Evolutionary conservation across 2,329 filamentous ascomycete species (phyloP).

Genomic region (Penicillium vulpinum): DNA sequence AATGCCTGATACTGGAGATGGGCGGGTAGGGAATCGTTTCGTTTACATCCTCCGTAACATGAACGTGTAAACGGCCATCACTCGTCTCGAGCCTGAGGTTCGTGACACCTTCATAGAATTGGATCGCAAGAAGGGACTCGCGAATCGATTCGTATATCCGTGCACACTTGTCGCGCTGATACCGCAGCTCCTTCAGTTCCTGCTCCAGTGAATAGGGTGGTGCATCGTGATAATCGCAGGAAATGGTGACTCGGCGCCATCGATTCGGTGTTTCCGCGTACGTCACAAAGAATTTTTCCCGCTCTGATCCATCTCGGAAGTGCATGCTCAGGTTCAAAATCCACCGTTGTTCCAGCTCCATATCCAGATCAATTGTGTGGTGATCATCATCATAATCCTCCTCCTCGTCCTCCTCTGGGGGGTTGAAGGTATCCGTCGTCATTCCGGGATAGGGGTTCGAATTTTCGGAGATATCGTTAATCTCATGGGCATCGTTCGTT

Average conservation of each 20-base stretch:
- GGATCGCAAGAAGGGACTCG: slow-evolving; percentile 86
- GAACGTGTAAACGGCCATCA: slow-evolving; percentile 85
- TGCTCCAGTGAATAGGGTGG: slow-evolving; percentile 79
- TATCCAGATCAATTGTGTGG: slow-evolving; percentile 56
- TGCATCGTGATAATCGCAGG: slow-evolving; percentile 84
- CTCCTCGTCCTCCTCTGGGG: slow-evolving; percentile 24
- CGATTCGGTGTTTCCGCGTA: slow-evolving; percentile 76
- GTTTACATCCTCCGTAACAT: slow-evolving; percentile 95
- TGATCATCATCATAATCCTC: too few relatives aligned
- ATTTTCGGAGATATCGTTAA: slow-evolving; percentile 24
- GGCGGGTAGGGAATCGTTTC: slow-evolving; percentile 89
- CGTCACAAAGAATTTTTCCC: slow-evolving; percentile 98
- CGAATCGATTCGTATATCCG: slow-evolving; percentile 94
- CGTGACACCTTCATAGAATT: slow-evolving; percentile 94
- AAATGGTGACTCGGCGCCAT: slow-evolving; percentile 89
- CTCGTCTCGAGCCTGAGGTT: slow-evolving; percentile 91
- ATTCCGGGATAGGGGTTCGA: slow-evolving; percentile 30
- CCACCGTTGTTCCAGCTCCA: slow-evolving; percentile 85
- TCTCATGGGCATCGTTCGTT: slow-evolving; percentile 26
- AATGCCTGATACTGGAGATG: slow-evolving; percentile 70
- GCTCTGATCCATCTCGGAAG: slow-evolving; percentile 85
- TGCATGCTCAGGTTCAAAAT: slow-evolving; percentile 98
- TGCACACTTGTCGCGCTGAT: slow-evolving; percentile 86
- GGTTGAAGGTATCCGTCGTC: background rate
- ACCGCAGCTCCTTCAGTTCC: slow-evolving; percentile 74